Evolutionary conservation across 164 flowering plant genomes (phyloP).

Genomic region (Hamamelis virginiana): DNA sequence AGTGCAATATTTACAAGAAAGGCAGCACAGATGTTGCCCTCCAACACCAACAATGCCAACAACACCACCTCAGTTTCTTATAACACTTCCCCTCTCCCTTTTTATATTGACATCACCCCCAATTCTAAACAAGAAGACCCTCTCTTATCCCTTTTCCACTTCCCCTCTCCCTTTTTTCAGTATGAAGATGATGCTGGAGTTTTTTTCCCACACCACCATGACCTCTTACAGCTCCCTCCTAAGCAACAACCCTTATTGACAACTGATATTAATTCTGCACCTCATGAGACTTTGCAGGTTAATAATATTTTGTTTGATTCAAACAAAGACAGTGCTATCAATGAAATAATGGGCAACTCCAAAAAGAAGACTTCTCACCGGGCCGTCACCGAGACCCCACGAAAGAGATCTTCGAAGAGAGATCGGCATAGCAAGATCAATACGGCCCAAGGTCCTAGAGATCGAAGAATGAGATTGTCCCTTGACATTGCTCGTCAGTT

Average conservation of each 20-base stretch:
- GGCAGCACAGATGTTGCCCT: conserved; percentile 32
- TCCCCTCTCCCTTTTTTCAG: conserved; percentile 17
- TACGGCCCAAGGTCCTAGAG: conserved; percentile 67
- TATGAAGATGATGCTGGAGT: conserved; percentile 1
- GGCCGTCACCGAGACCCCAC: neutral
- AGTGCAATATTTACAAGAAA: conserved; percentile 25
- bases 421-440: conserved; percentile 81
- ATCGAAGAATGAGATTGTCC: conserved; percentile 78
- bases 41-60: conserved; percentile 15
- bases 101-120: conserved; percentile 14
- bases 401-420: conserved; percentile 35
- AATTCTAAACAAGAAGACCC: conserved; percentile 17
- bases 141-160: conserved; percentile 7
- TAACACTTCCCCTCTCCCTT: conserved; percentile 9
- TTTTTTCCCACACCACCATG: conserved; percentile 13
- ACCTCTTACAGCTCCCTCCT: conserved; percentile 13
- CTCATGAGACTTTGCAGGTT: neutral
- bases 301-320: conserved; percentile 1
- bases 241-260: neutral
- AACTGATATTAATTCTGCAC: neutral
- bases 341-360: neutral
- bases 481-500: conserved; percentile 63
- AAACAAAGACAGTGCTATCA: neutral
- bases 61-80: neutral
- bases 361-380: neutral